phyloP scores from a whole-genome alignment of 129 eudicot genomes.

The Tanacetum coccineum region DNA sequence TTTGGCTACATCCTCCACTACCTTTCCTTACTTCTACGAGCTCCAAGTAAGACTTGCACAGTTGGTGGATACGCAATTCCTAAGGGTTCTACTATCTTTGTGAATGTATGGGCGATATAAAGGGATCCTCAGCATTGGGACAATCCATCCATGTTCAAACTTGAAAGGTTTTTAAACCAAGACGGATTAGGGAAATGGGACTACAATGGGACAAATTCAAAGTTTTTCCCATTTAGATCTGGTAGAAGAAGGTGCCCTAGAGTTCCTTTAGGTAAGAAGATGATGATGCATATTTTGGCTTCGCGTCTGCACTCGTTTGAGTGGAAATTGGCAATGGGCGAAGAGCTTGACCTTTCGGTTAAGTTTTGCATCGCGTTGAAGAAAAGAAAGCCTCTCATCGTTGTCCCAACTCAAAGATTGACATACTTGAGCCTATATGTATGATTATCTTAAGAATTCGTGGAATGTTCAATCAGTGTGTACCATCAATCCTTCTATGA shows the following conservation, averaged over 20 bases:
- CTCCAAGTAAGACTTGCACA: slow-evolving; percentile 11
- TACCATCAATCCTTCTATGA: too few species aligned
- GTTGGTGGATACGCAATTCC: slow-evolving; percentile 19
- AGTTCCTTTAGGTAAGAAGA: slow-evolving; percentile 16
- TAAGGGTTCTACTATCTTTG: slow-evolving; percentile 21
- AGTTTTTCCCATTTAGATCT: slow-evolving; percentile 14
- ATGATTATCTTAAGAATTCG: too few species aligned
- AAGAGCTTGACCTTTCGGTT: too few species aligned
- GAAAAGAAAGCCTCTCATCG: too few species aligned
- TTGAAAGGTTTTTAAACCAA: slow-evolving; percentile 12
- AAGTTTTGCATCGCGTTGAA: slow-evolving; percentile 19
- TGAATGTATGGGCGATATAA: slow-evolving; percentile 25
- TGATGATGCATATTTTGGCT: too few species aligned
- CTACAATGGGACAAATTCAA: slow-evolving; percentile 15
- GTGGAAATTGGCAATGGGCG: too few species aligned
- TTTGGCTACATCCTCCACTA: slow-evolving; percentile 14
- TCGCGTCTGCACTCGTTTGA: too few species aligned
- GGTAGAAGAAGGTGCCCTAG: slow-evolving; percentile 23
- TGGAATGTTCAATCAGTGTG: too few species aligned
- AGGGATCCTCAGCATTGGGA: slow-evolving; percentile 13
- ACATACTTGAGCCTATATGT: too few species aligned
- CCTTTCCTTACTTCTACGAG: slow-evolving; percentile 21
- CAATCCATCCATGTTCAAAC: slow-evolving; percentile 15
- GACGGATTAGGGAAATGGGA: slow-evolving; percentile 21
- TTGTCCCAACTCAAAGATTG: too few species aligned